Evolutionary conservation across 2,329 filamentous ascomycete species (phyloP), one percentile per base, ranked within the genome.

Genomic region (Knoxdaviesia capensis): DNA sequence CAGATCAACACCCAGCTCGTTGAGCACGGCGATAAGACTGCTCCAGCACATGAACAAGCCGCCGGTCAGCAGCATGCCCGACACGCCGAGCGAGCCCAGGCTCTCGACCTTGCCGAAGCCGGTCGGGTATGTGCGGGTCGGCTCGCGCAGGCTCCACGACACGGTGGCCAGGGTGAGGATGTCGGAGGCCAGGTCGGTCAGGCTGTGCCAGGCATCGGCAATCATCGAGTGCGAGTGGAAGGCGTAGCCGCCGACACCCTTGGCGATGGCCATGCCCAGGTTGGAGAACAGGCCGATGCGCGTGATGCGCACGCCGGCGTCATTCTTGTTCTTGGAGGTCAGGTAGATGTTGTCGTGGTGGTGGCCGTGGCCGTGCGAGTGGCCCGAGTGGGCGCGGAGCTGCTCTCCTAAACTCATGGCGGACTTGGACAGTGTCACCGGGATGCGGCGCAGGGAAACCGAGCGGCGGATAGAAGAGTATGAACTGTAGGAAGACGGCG

Each of bases 81-180:
- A 94, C 33, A 98, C 90, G 10, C 88, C 90, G 45, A 98, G 64
- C 28, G 86, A 90, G 20, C 90, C 90, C 54, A 98, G 63, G 53
- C 86, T 94, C 65, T 98, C 90, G n/a, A 98, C 74, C 64, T 98
- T 98, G 55, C 90, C 90, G 56, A 93, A 98, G 2, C 90, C 90
- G 52, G 77, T 75, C 2, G 90, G 90, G 55, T 94, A 98, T 36
- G 72, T 72, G 43, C 80, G 71, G 7, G 82, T 84, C 0, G 90
- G 86, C 5, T 84, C 79, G 52, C 81, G 85, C 46, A 96, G 63
- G 45, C 87, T 93, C 77, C 83, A 94, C 20, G 87, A 88, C 39
- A 98, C 87, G 7, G 90, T 98, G 10, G 84, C 83, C 20, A 98
- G 71, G 1, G 90, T 98, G 58, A 94, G 76, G 51, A 98, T 71